Evolutionary conservation across 192 early-diverging fungal species (phyloP), one percentile per base, ranked within the genome.

Genomic region (Phlyctochytrium planicorne): DNA sequence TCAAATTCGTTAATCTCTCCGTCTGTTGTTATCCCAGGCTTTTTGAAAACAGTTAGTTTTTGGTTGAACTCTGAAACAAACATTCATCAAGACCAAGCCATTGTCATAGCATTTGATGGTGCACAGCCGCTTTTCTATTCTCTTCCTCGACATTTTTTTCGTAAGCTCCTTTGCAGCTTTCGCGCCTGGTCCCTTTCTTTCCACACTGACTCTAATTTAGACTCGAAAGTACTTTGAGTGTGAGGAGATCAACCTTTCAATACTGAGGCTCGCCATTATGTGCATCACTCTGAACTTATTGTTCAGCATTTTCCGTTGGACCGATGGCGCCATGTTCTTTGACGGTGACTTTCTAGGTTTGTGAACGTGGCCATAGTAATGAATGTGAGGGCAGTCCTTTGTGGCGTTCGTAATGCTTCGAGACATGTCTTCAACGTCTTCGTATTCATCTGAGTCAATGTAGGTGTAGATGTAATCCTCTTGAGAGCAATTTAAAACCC

Each of bases 111-210:
- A 72, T 35, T 65, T 61, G 6, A 82, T 78, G 2, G 77, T 75
- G 65, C 80, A 82, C 24, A 82, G 69, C 23, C 69, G 63, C 17
- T 67, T 74, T 47, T 81, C 74, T 31, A 75, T 57, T 20, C 62
- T 36, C 55, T 80, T 71, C 25, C n/a, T n/a, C n/a, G n/a, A n/a
- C n/a, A n/a, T n/a, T n/a, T n/a, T n/a, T n/a, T n/a, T n/a, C n/a
- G n/a, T n/a, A n/a, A n/a, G n/a, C n/a, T n/a, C n/a, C n/a, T n/a
- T n/a, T n/a, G n/a, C n/a, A n/a, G n/a, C n/a, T n/a, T n/a, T n/a
- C n/a, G n/a, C n/a, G n/a, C n/a, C n/a, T n/a, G n/a, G n/a, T n/a
- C n/a, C n/a, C n/a, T n/a, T n/a, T n/a, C n/a, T n/a, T n/a, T n/a
- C n/a, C n/a, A n/a, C n/a, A n/a, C n/a, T n/a, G n/a, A n/a, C n/a